Conservation (phyloP, 2,329 filamentous ascomycete genomes). For the Fusarium sp. region DNA sequence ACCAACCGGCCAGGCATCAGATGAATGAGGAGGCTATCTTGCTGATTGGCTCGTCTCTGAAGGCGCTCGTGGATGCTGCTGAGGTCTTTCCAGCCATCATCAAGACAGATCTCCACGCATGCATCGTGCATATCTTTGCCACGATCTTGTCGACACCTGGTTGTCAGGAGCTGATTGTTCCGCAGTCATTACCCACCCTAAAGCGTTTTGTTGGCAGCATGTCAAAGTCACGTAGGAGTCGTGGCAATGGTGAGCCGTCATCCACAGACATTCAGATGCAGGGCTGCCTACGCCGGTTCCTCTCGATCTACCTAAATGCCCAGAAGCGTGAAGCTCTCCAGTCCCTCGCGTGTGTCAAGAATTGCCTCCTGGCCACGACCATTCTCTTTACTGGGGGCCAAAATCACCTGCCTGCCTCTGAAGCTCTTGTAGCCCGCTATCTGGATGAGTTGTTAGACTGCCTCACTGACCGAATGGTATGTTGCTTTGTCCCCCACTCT, state of each 20-base stretch:
- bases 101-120: conserved; percentile 94
- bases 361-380: conserved; percentile 86
- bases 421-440: conserved; percentile 79
- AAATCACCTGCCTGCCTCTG: conserved; percentile 77
- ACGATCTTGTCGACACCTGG: conserved; percentile 86
- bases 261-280: conserved; percentile 77
- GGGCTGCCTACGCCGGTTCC: conserved; percentile 83
- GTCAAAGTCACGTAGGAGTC: conserved; percentile 58
- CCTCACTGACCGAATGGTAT: conserved; percentile 80
- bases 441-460: conserved; percentile 87
- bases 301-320: conserved; percentile 80
- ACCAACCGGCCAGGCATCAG: conserved; percentile 74
- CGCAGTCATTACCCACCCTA: conserved; percentile 88
- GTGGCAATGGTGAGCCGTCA: conserved; percentile 54
- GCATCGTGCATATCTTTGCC: conserved; percentile 95
- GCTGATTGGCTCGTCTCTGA: conserved; percentile 81
- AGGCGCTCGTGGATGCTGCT: conserved; percentile 91
- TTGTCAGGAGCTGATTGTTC: conserved; percentile 89
- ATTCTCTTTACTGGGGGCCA: conserved; percentile 86
- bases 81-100: conserved; percentile 97
- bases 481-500: conserved; percentile 38
- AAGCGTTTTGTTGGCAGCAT: conserved; percentile 89
- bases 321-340: conserved; percentile 80
- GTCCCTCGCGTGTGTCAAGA: conserved; percentile 90
- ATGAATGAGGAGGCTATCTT: conserved; percentile 88